These are phyloP conservation scores for Globisporangium paddicum DNA, from an alignment of 352 stramenopile species.

Conservation along the genomic window DNA sequence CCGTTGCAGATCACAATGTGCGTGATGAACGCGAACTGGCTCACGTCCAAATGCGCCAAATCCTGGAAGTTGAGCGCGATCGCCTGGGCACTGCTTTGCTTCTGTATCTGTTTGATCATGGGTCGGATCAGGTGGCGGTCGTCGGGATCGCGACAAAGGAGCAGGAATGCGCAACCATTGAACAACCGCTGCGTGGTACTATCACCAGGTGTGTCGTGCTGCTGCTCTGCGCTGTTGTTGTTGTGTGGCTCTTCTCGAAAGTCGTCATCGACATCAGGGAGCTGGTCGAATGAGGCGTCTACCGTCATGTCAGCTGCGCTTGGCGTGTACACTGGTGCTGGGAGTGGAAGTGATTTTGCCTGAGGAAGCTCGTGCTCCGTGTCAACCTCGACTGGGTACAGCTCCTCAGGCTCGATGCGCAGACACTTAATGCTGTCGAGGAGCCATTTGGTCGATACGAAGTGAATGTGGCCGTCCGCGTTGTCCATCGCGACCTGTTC, in stretches of 20 bases:
- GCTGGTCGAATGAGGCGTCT: not conserved
- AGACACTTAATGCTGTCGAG: conserved; percentile 54
- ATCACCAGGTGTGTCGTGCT: not conserved
- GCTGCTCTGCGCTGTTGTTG: not conserved
- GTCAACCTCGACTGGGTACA: conserved; percentile 65
- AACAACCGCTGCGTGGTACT: conserved; percentile 24
- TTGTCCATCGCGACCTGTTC: conserved; percentile 23
- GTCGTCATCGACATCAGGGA: not conserved
- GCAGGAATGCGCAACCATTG: conserved; percentile 44
- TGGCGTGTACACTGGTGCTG: not conserved
- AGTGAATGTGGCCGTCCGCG: conserved; percentile 27
- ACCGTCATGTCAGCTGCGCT: not conserved
- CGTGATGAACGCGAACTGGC: conserved; percentile 61
- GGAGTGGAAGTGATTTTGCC: not conserved
- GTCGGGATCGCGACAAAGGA: conserved; percentile 49
- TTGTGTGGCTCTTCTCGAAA: not conserved
- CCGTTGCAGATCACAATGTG: conserved; percentile 59
- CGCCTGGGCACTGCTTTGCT: conserved; percentile 26
- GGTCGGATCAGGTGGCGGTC: conserved; percentile 33
- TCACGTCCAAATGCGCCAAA: conserved; percentile 39
- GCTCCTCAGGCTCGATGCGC: conserved; percentile 46
- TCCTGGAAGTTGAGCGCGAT: conserved; percentile 46
- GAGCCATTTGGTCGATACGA: conserved; percentile 62
- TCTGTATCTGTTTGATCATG: conserved; percentile 34
- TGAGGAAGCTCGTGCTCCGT: conserved; percentile 8